phyloP scores from a whole-genome alignment of 2,329 filamentous ascomycete species.

The Drechslera avenae region DNA sequence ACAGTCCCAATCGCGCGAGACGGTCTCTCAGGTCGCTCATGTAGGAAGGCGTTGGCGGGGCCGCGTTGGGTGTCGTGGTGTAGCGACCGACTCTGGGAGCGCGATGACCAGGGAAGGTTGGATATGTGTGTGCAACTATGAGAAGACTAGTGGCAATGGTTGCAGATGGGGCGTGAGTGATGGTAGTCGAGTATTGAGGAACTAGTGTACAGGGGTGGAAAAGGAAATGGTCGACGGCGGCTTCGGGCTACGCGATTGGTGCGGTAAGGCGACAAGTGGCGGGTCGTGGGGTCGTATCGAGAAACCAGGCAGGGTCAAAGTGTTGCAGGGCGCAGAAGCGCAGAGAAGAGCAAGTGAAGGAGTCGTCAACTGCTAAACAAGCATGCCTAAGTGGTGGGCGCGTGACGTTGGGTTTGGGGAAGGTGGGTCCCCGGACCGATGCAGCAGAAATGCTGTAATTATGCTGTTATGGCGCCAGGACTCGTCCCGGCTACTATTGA shows the following conservation, averaged over 20 bases:
- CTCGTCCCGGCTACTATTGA: slow-evolving; percentile 25
- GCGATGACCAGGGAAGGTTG: slow-evolving; percentile 23
- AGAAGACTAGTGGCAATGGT: slow-evolving; percentile 28
- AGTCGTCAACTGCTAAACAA: slow-evolving; percentile 31
- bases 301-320: slow-evolving; percentile 42
- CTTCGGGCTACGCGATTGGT: slow-evolving; percentile 32
- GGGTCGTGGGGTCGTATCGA: slow-evolving; percentile 29
- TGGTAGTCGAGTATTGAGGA: slow-evolving; percentile 17
- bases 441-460: slow-evolving; percentile 31
- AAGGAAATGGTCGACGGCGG: slow-evolving; percentile 36
- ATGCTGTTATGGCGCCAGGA: slow-evolving; percentile 27
- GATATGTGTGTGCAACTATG: slow-evolving; percentile 57
- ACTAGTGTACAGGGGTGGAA: slow-evolving; percentile 37
- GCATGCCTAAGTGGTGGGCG: slow-evolving; percentile 35
- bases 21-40: slow-evolving; percentile 71
- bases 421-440: slow-evolving; percentile 31
- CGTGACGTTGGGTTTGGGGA: slow-evolving; percentile 26
- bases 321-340: slow-evolving; percentile 48
- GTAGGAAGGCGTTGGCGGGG: slow-evolving; percentile 32
- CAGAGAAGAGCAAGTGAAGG: slow-evolving; percentile 46
- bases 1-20: slow-evolving; percentile 76
- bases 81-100: slow-evolving; percentile 6
- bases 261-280: slow-evolving; percentile 27
- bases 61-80: slow-evolving; percentile 11
- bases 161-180: slow-evolving; percentile 9